These are phyloP conservation scores for Monilinia polystroma DNA, from an alignment of 2,329 filamentous ascomycete genomes.

Conservation along the genomic window DNA sequence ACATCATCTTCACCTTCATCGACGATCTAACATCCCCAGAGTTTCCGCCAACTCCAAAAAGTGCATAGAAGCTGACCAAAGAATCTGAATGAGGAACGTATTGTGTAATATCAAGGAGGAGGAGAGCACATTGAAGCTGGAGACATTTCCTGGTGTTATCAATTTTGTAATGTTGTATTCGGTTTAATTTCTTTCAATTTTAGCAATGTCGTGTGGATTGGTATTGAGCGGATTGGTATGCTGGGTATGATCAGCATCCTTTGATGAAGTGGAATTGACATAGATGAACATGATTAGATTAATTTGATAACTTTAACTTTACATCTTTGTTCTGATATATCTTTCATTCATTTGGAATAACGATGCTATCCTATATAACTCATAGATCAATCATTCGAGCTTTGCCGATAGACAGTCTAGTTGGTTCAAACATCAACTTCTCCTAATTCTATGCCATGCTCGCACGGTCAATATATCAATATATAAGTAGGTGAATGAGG, in stretches of 20 bases:
- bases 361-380: no score
- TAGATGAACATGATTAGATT: conserved; percentile 15
- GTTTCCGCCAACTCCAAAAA: background rate
- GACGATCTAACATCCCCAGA: no score
- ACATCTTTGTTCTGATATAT: background rate
- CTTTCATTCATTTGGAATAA: background rate
- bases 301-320: background rate
- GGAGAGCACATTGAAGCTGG: background rate
- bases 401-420: no score
- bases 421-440: no score
- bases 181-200: background rate
- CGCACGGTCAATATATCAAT: no score
- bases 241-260: background rate
- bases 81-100: background rate
- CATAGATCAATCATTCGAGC: no score
- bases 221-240: background rate
- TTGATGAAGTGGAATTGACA: background rate
- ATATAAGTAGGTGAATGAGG: no score
- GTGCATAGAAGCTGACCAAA: background rate
- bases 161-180: background rate
- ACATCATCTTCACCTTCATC: background rate
- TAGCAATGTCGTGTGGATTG: background rate
- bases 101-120: background rate
- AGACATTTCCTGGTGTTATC: background rate
- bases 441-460: no score